Evolutionary conservation across 139 green algal genomes (phyloP).

Genomic region (Volvox reticuliferus): DNA sequence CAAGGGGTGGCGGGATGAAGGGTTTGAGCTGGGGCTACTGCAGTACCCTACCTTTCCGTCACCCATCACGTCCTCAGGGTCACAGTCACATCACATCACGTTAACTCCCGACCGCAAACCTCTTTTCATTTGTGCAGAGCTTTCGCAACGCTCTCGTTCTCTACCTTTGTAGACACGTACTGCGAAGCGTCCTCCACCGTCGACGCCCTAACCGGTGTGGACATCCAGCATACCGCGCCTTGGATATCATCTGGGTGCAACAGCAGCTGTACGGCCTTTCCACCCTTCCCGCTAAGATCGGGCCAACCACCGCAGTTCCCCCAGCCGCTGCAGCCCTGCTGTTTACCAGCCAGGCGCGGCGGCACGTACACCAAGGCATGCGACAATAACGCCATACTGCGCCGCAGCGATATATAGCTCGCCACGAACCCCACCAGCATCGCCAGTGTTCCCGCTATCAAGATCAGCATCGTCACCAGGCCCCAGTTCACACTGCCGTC

Average conservation of each 20-base stretch:
- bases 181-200: not conserved
- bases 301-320: not conserved
- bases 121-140: slow-evolving; percentile 21
- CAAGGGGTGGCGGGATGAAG: too few species aligned
- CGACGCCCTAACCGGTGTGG: not conserved
- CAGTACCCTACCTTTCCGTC: too few species aligned
- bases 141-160: slow-evolving; percentile 28
- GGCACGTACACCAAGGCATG: slow-evolving; percentile 14
- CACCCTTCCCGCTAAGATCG: not conserved
- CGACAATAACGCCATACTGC: not conserved
- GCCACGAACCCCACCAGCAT: slow-evolving; percentile 28
- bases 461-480: not conserved
- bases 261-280: slow-evolving; percentile 2
- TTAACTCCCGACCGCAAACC: not conserved
- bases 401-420: slow-evolving; percentile 21
- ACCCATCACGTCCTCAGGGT: too few species aligned
- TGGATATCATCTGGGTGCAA: slow-evolving; percentile 8
- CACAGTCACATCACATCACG: too few species aligned
- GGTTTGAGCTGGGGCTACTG: too few species aligned
- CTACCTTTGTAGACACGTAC: slow-evolving; percentile 19
- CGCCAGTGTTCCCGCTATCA: not conserved
- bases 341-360: not conserved
- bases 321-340: not conserved
- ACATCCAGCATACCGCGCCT: not conserved
- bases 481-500: slow-evolving; percentile 48